Conservation (phyloP, 140 eudicot genomes). For the Cichorium intybus region DNA sequence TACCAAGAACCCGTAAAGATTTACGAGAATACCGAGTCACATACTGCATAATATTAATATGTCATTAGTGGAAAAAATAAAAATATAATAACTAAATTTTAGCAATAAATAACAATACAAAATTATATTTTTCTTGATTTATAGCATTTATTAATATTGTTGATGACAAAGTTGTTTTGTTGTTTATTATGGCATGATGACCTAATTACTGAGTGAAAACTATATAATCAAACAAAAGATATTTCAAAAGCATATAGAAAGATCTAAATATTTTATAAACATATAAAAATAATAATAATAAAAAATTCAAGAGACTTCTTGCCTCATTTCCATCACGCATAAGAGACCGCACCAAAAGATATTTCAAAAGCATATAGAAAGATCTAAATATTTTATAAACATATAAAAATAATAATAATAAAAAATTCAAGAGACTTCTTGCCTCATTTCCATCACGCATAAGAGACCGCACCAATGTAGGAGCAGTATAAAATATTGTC, state of each 20-base stretch:
- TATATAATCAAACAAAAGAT: neutral
- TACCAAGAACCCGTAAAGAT: constrained; percentile 95
- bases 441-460: constrained; percentile 98
- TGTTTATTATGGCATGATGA: neutral
- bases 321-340: constrained; percentile 98
- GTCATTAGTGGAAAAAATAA: neutral
- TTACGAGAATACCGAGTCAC: constrained; percentile 93
- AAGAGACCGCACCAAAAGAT: constrained; percentile 74
- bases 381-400: too few relatives aligned
- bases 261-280: too few relatives aligned
- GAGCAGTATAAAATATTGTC: constrained; percentile 93
- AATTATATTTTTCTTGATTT: neutral
- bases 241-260: neutral
- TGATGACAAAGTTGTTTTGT: neutral
- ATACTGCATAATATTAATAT: constrained; percentile 53
- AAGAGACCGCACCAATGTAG: constrained; percentile 94
- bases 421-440: constrained; percentile 26
- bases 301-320: constrained; percentile 26
- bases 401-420: constrained; percentile 8
- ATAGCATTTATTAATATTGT: neutral
- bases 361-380: neutral
- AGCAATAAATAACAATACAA: neutral
- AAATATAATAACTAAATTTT: neutral
- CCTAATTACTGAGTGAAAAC: neutral
- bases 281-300: constrained; percentile 8